phyloP scores from a whole-genome alignment of 257 asterid genomes.

The Avicennia marina region DNA sequence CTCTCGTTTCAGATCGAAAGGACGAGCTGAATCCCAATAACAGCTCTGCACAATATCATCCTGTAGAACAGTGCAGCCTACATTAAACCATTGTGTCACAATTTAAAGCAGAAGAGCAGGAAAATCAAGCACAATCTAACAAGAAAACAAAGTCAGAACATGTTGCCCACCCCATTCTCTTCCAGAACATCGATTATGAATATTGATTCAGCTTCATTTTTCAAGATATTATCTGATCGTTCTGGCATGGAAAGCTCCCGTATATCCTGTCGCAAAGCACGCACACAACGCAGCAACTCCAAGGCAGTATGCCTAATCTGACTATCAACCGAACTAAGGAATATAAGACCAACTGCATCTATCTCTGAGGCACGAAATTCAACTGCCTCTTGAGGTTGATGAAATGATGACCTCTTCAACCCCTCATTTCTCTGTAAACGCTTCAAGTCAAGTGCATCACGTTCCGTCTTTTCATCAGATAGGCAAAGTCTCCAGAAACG shows the following conservation, averaged over 20 bases:
- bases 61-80: conserved; percentile 35
- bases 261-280: conserved; percentile 84
- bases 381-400: conserved; percentile 69
- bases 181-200: conserved; percentile 96
- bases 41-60: conserved; percentile 99
- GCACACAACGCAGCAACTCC: conserved; percentile 93
- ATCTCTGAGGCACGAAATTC: conserved; percentile 94
- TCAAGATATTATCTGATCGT: conserved; percentile 51
- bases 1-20: conserved; percentile 91
- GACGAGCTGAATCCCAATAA: conserved; percentile 94
- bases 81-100: conserved; percentile 13
- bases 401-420: conserved; percentile 82
- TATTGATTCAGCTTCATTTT: conserved; percentile 83
- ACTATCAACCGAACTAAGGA: conserved; percentile 95
- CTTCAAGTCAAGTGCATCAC: conserved; percentile 54
- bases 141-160: conserved; percentile 21
- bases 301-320: conserved; percentile 98
- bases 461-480: conserved; percentile 60
- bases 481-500: conserved; percentile 97
- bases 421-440: conserved; percentile 85
- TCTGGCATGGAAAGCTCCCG: conserved; percentile 62
- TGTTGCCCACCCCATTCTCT: conserved; percentile 87
- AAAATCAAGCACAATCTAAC: conserved; percentile 15
- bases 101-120: conserved; percentile 5
- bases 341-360: conserved; percentile 98